A percentile compares a stretch with the other conserved stretches of the same genome.
Evolutionary conservation across 2,329 filamentous ascomycete genomes (phyloP).

Genomic region (Lasiodiplodia sp.): DNA sequence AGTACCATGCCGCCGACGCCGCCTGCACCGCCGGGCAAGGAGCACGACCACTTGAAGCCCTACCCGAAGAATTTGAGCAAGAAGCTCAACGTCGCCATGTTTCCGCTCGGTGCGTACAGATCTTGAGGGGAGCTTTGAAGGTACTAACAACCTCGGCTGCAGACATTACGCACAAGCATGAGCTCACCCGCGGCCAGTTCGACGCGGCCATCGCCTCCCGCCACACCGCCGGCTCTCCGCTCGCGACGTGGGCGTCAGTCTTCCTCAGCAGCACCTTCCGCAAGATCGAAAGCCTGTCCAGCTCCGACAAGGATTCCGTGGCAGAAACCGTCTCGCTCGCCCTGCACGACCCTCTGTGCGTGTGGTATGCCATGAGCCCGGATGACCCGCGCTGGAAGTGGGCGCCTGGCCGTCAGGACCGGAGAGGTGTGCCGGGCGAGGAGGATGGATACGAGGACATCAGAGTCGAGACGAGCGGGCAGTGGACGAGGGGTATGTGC

Average conservation of each 20-base stretch:
- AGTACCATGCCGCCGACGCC: conserved; percentile 79
- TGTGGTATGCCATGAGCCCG: conserved; percentile 44
- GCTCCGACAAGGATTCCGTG: conserved; percentile 43
- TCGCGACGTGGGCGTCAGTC: conserved; percentile 54
- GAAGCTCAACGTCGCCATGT: conserved; percentile 54
- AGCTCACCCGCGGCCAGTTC: conserved; percentile 51
- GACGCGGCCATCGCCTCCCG: conserved; percentile 40
- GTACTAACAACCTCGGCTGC: neutral
- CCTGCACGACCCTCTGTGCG: conserved; percentile 56
- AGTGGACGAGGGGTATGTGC: conserved; percentile 95
- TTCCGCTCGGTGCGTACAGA: conserved; percentile 50
- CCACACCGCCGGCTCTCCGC: conserved; percentile 44
- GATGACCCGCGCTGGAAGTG: neutral
- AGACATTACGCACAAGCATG: conserved; percentile 56
- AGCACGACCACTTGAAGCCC: conserved; percentile 38
- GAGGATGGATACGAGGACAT: conserved; percentile 73
- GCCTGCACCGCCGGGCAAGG: conserved; percentile 48
- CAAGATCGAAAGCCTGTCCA: conserved; percentile 51
- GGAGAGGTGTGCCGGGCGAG: conserved; percentile 20
- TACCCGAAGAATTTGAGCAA: conserved; percentile 53
- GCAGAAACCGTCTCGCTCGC: conserved; percentile 49
- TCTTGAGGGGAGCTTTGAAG: no score
- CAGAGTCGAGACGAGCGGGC: conserved; percentile 84
- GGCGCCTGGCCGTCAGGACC: neutral
- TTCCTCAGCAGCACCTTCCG: conserved; percentile 56